Evolutionary conservation across 495 filamentous ascomycete species (phyloP).

Genomic region (Platismatia glauca): DNA sequence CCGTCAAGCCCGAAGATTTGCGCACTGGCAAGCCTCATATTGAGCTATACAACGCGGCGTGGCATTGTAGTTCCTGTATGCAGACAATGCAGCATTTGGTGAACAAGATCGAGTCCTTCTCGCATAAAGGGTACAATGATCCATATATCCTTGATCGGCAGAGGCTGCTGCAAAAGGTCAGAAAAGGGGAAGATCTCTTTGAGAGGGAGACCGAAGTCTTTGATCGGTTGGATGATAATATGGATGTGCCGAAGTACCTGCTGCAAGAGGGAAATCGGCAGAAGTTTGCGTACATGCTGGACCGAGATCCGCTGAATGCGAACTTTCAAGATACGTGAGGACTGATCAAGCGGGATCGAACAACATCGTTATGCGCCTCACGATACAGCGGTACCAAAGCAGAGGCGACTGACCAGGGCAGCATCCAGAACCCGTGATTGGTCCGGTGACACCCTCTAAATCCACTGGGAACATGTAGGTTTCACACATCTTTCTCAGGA

Average conservation of each 20-base stretch:
- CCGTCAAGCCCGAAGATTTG: conserved; percentile 41
- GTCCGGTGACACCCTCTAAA: not conserved
- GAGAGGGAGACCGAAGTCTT: conserved; percentile 38
- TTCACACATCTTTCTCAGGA: not conserved
- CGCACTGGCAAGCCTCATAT: conserved; percentile 34
- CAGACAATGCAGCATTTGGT: conserved; percentile 41
- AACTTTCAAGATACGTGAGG: conserved; percentile 28
- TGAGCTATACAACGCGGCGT: conserved; percentile 40
- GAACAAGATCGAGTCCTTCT: conserved; percentile 45
- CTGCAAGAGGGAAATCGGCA: conserved; percentile 21
- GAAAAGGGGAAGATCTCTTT: conserved; percentile 44
- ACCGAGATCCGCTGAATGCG: conserved; percentile 29
- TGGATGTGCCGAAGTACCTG: conserved; percentile 38
- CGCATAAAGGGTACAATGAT: conserved; percentile 39
- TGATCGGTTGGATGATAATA: conserved; percentile 34
- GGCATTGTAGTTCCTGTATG: conserved; percentile 51
- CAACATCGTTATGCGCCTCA: not conserved
- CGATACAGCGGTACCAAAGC: not conserved
- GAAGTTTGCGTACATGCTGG: conserved; percentile 30
- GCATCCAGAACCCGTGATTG: not conserved
- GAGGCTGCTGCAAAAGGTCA: conserved; percentile 38
- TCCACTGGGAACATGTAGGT: not conserved
- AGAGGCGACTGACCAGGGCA: not conserved
- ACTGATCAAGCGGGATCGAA: not conserved
- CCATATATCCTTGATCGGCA: conserved; percentile 33